Conservation (phyloP, 139 green algal genomes). For the Haematococcus lacustris region DNA sequence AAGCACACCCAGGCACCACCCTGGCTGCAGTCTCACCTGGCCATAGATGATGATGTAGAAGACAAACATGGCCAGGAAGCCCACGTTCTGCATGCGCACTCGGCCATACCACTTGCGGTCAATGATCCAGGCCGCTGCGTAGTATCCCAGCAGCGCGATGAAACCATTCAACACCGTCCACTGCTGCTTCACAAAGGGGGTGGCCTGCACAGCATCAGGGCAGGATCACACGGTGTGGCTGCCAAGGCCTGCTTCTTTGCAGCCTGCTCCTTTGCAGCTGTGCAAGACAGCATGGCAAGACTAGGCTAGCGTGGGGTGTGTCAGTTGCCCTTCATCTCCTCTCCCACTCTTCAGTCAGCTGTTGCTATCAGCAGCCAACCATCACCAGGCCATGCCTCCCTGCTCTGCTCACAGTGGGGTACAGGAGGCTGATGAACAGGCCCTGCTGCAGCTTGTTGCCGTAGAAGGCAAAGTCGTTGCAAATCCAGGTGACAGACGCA, state of each 20-base stretch:
- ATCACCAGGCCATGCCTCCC: no score
- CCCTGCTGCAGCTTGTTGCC: slow-evolving; percentile 70
- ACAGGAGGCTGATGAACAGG: slow-evolving; percentile 46
- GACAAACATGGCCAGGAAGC: slow-evolving; percentile 33
- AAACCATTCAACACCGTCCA: slow-evolving; percentile 68
- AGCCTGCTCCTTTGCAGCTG: no score
- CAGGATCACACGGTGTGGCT: no score
- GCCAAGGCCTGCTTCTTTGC: no score
- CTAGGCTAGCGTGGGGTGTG: no score
- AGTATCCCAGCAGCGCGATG: slow-evolving; percentile 64
- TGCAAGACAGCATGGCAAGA: no score
- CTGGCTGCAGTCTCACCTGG: not conserved
- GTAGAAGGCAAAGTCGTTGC: slow-evolving; percentile 57
- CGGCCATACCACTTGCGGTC: slow-evolving; percentile 46
- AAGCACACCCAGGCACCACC: no score
- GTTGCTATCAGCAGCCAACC: no score
- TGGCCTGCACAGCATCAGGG: slow-evolving; percentile 2
- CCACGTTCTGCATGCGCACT: slow-evolving; percentile 17
- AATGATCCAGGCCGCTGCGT: slow-evolving; percentile 44
- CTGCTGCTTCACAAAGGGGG: slow-evolving; percentile 22
- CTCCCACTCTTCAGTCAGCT: no score
- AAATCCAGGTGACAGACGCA: slow-evolving; percentile 6
- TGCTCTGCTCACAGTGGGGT: slow-evolving; percentile 24
- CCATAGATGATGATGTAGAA: slow-evolving; percentile 23
- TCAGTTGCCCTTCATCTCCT: no score